A percentile compares a stretch with the other conserved stretches of the same genome.
phyloP scores from a whole-genome alignment of 805 yeast species.

The Wickerhamiella australiensis region DNA sequence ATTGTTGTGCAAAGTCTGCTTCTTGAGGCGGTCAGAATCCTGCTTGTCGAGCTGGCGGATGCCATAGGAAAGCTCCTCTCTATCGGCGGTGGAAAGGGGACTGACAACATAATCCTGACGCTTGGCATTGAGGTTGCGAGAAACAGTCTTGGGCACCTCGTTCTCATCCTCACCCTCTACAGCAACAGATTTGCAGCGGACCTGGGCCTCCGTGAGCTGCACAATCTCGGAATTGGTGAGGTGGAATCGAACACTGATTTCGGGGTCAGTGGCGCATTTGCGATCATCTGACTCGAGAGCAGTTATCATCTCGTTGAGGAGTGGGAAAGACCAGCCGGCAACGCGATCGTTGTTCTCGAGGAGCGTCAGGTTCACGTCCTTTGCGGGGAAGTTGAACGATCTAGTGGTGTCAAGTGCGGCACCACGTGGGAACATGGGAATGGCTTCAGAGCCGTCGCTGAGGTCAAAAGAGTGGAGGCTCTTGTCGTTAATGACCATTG shows the following conservation, averaged over 20 bases:
- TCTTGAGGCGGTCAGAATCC: conserved; percentile 43
- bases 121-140: conserved; percentile 19
- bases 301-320: conserved; percentile 19
- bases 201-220: conserved; percentile 16
- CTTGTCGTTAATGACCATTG: conserved; percentile 47
- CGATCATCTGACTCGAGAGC: conserved; percentile 24
- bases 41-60: conserved; percentile 40
- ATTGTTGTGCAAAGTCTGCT: conserved; percentile 50
- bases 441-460: conserved; percentile 30
- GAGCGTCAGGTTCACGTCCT: conserved; percentile 29
- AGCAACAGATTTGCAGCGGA: conserved; percentile 17
- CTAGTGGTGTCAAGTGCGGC: conserved; percentile 28
- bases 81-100: conserved; percentile 40
- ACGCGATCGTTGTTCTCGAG: conserved; percentile 32
- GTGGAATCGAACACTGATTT: conserved; percentile 15
- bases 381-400: conserved; percentile 20
- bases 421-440: conserved; percentile 17
- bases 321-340: conserved; percentile 24
- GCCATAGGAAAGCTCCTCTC: conserved; percentile 36
- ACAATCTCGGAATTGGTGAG: conserved; percentile 18
- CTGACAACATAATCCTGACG: conserved; percentile 33
- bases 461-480: conserved; percentile 43
- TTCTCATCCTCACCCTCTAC: conserved; percentile 6
- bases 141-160: conserved; percentile 14
- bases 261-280: conserved; percentile 16